phyloP scores from a whole-genome alignment of 352 stramenopile genomes.

The Pythium aquatile region DNA sequence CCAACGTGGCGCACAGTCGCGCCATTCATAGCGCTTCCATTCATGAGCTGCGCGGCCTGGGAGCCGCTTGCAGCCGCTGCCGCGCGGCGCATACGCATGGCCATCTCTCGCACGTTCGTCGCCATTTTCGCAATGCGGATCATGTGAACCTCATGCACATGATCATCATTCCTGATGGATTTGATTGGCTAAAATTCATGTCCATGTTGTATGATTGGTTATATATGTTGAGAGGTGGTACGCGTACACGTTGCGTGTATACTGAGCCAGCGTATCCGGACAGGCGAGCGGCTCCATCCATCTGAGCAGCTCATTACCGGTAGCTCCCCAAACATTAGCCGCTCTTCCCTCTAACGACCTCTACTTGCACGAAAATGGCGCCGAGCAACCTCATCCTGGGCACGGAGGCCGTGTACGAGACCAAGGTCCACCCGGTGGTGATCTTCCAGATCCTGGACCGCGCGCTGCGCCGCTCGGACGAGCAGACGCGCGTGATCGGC shows the following conservation, averaged over 20 bases:
- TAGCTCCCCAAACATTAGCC: background rate
- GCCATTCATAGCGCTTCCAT: background rate
- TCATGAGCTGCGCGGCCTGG: background rate
- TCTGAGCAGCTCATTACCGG: background rate
- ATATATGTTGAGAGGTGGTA: constrained; percentile 19
- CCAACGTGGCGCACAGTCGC: background rate
- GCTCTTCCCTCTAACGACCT: background rate
- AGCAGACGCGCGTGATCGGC: constrained; percentile 95
- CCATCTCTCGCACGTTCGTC: constrained; percentile 13
- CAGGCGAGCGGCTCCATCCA: constrained; percentile 21
- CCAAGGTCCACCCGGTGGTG: constrained; percentile 95
- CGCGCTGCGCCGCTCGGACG: constrained; percentile 92
- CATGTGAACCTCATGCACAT: background rate
- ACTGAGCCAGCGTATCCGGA: constrained; percentile 19
- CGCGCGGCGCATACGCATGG: constrained; percentile 6
- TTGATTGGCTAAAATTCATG: background rate
- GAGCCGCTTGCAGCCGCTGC: constrained; percentile 2
- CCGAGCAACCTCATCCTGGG: constrained; percentile 61
- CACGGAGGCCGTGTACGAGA: constrained; percentile 78
- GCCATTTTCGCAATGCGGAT: background rate
- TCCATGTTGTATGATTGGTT: constrained; percentile 13
- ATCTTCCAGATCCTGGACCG: constrained; percentile 97
- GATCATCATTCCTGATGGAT: constrained; percentile 6
- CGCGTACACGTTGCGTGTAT: constrained; percentile 13
- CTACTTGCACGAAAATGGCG: constrained; percentile 27